phyloP scores from a whole-genome alignment of 2,329 filamentous ascomycete species.

The Biscogniauxia sp. region DNA sequence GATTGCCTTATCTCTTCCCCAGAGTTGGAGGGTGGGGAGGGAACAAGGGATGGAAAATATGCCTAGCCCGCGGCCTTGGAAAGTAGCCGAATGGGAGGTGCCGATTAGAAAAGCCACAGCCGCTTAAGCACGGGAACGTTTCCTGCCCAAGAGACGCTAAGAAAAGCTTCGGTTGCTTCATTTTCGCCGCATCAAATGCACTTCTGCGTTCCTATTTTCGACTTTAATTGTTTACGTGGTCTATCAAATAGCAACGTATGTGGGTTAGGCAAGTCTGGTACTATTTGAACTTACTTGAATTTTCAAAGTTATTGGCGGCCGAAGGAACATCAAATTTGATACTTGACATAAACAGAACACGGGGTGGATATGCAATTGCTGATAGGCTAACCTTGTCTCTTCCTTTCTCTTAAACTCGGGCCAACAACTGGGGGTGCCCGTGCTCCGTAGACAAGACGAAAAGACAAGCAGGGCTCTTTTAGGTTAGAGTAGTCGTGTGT shows the following conservation, averaged over 20 bases:
- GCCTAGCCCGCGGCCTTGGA: neutral
- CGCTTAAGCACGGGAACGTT: neutral
- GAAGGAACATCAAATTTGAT: no score
- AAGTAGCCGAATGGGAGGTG: neutral
- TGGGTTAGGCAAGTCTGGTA: no score
- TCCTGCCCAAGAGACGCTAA: neutral
- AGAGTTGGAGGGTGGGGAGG: no score
- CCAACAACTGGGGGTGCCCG: neutral
- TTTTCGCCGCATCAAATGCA: neutral
- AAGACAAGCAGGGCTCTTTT: neutral
- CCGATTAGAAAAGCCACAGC: neutral
- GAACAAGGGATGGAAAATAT: no score
- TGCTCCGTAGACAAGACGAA: neutral
- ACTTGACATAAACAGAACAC: neutral
- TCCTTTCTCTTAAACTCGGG: neutral
- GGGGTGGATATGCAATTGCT: neutral
- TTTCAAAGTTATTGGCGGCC: no score
- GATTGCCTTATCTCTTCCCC: no score
- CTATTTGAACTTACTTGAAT: no score
- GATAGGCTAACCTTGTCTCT: neutral
- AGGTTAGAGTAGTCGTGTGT: neutral
- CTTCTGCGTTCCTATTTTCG: no score
- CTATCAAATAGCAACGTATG: no score
- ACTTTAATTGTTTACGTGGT: no score
- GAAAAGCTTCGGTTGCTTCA: constrained; percentile 3